These are phyloP conservation scores for Trichoderma harzianum DNA, from an alignment of 2,329 filamentous ascomycete species.

Conservation along the genomic window DNA sequence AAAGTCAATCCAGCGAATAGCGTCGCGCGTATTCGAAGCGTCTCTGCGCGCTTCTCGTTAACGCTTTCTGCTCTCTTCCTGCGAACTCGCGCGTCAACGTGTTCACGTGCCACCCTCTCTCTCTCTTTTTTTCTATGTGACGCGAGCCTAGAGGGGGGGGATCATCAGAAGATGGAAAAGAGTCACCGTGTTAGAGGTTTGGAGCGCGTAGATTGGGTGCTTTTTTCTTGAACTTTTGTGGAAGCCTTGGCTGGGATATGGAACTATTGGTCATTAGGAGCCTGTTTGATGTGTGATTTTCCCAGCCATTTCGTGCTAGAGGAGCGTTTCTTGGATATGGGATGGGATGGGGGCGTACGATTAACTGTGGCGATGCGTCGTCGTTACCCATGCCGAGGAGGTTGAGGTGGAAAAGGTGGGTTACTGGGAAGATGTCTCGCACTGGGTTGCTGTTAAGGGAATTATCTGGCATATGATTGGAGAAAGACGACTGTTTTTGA, in stretches of 20 bases:
- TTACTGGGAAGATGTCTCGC: neutral
- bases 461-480: neutral
- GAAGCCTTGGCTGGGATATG: neutral
- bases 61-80: neutral
- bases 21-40: neutral
- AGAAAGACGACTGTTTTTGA: neutral
- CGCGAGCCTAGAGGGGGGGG: neutral
- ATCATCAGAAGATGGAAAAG: neutral
- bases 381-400: neutral
- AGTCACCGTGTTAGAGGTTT: neutral
- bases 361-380: neutral
- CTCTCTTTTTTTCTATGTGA: neutral
- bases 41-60: neutral
- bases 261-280: neutral
- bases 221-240: neutral
- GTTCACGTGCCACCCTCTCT: conserved; percentile 1
- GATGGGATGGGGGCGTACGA: neutral
- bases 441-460: conserved; percentile 9
- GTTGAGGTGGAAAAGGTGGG: neutral
- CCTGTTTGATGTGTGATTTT: neutral
- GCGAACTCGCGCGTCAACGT: conserved; percentile 2
- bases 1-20: neutral
- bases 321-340: neutral
- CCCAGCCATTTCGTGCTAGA: neutral
- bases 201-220: neutral